phyloP scores from a whole-genome alignment of 1,284 basidiomycete species.

The Exobasidium rhododendri region DNA sequence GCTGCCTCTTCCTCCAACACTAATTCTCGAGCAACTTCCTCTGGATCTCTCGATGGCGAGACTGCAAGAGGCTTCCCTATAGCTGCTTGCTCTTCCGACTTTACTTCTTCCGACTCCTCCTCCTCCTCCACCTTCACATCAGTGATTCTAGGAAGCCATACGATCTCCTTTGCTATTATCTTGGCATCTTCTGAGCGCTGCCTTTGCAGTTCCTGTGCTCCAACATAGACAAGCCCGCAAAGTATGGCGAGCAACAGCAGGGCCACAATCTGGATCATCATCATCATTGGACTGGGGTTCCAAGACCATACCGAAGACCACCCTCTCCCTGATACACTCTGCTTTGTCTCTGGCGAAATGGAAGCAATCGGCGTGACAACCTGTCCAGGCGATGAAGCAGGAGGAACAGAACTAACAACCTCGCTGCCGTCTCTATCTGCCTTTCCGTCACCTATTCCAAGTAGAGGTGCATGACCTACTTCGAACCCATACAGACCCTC shows the following conservation, averaged over 20 bases:
- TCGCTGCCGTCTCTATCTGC: not conserved
- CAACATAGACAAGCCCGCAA: slow-evolving; percentile 31
- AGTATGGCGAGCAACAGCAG: slow-evolving; percentile 32
- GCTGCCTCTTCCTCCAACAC: slow-evolving; percentile 7
- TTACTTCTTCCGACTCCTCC: slow-evolving; percentile 2
- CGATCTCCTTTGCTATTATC: slow-evolving; percentile 37
- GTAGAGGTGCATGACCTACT: not conserved
- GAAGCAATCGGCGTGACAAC: not conserved
- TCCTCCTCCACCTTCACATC: slow-evolving; percentile 4
- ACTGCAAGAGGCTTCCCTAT: not conserved
- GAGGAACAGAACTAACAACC: not conserved
- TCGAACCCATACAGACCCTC: not conserved
- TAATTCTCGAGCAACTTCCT: not conserved
- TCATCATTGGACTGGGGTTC: slow-evolving; percentile 8
- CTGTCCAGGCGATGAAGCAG: not conserved
- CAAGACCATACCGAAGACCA: slow-evolving; percentile 7
- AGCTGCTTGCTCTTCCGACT: too few species aligned
- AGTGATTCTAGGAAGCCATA: slow-evolving; percentile 24
- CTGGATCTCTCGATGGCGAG: not conserved
- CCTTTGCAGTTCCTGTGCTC: slow-evolving; percentile 32
- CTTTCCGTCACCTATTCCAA: slow-evolving; percentile 14
- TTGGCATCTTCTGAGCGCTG: slow-evolving; percentile 25
- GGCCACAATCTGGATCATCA: slow-evolving; percentile 30
- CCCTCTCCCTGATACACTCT: not conserved
- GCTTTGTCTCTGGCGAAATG: not conserved